phyloP scores from a whole-genome alignment of 257 asterid species.

The Ocimum tenuiflorum region DNA sequence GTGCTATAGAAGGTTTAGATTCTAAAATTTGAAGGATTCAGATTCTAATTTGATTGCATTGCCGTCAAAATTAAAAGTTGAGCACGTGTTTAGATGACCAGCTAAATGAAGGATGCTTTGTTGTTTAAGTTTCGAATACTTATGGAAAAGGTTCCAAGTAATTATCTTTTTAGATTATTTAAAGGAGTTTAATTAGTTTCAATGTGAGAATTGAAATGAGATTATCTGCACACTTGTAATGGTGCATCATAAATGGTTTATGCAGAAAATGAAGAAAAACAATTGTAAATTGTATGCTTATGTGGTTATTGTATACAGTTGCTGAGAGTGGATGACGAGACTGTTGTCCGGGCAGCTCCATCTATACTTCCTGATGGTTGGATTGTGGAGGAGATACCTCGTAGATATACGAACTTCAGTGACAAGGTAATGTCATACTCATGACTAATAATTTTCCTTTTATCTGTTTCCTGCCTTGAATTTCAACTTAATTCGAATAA shows the following conservation, averaged over 20 bases:
- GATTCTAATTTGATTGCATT: not conserved
- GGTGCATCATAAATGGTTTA: no score
- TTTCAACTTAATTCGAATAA: not conserved
- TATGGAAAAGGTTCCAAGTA: no score
- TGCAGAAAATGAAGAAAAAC: not conserved
- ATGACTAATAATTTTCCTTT: not conserved
- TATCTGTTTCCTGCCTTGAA: not conserved
- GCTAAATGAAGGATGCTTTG: not conserved
- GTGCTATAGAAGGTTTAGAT: not conserved
- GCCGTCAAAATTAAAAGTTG: not conserved
- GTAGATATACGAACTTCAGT: conserved; percentile 18
- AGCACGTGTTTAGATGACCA: not conserved
- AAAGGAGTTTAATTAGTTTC: not conserved
- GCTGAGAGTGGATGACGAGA: conserved; percentile 32
- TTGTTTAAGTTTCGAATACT: not conserved
- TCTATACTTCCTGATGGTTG: conserved; percentile 68
- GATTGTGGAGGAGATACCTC: conserved; percentile 67
- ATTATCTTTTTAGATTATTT: no score
- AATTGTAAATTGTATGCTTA: not conserved
- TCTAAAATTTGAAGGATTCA: not conserved
- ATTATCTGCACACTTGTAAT: not conserved
- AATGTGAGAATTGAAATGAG: not conserved
- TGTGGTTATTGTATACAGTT: conserved; percentile 21
- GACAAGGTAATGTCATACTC: conserved; percentile 49
- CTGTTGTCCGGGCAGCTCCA: conserved; percentile 26